Percentiles rank a stretch among this genome's conserved stretches.
These are phyloP conservation scores for Aspergillaceae sp. DNA, from an alignment of 2,329 filamentous ascomycete species.

Conservation along the genomic window DNA sequence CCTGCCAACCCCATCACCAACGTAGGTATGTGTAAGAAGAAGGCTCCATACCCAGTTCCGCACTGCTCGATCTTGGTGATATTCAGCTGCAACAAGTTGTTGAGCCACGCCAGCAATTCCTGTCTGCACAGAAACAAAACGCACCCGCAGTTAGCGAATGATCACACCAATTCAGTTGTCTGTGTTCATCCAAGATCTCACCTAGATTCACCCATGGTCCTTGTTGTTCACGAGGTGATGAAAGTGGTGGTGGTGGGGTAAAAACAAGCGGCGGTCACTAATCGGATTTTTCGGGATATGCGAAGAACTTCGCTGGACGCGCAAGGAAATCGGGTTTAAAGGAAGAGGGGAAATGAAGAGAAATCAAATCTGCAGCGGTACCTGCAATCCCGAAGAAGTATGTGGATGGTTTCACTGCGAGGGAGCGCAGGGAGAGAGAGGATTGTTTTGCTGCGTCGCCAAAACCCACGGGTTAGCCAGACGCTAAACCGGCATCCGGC, in stretches of 20 bases:
- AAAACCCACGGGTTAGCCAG: constrained; percentile 16
- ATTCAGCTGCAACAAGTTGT: constrained; percentile 95
- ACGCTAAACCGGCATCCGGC: constrained; percentile 11
- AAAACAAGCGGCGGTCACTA: constrained; percentile 4
- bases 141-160: too few species aligned
- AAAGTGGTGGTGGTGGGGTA: constrained; percentile 26
- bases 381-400: constrained; percentile 11
- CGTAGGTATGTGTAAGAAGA: constrained; percentile 3
- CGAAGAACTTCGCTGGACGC: constrained; percentile 2
- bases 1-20: neutral
- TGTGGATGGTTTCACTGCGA: constrained; percentile 6
- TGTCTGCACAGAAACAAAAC: constrained; percentile 52
- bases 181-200: constrained; percentile 27
- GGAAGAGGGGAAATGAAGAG: constrained; percentile 6
- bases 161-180: neutral
- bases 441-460: constrained; percentile 16
- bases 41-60: constrained; percentile 71
- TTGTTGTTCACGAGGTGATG: neutral
- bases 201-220: constrained; percentile 56
- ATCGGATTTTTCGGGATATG: constrained; percentile 2
- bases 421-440: constrained; percentile 7
- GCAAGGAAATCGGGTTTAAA: constrained; percentile 1
- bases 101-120: constrained; percentile 92
- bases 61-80: constrained; percentile 98
- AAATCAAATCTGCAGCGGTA: neutral